Evolutionary conservation across 805 yeast species (phyloP).

Genomic region (Suhomyces vadensis): DNA sequence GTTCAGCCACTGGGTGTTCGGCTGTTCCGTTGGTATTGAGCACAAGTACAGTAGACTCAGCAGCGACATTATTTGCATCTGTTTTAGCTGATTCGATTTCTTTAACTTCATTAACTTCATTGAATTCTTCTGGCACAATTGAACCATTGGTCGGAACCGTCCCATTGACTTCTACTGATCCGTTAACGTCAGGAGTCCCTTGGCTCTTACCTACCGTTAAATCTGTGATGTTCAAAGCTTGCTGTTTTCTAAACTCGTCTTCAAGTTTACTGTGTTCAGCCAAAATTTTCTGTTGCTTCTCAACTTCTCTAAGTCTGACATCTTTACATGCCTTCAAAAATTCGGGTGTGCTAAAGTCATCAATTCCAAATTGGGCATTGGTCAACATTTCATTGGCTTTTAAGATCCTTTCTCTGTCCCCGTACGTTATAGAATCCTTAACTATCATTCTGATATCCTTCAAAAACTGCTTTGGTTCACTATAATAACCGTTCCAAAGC

Average conservation of each 20-base stretch:
- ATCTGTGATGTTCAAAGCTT: background rate
- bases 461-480: slow-evolving; percentile 87
- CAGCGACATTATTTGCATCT: too few species aligned
- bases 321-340: slow-evolving; percentile 76
- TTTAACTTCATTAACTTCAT: background rate
- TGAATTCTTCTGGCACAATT: background rate
- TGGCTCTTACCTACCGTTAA: background rate
- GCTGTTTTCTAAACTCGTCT: slow-evolving; percentile 19
- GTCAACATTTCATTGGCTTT: slow-evolving; percentile 94
- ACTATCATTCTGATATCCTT: slow-evolving; percentile 84
- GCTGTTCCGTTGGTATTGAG: background rate
- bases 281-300: slow-evolving; percentile 48
- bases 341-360: slow-evolving; percentile 76
- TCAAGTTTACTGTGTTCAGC: slow-evolving; percentile 33
- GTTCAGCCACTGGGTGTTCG: background rate
- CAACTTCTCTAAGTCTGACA: slow-evolving; percentile 63
- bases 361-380: slow-evolving; percentile 93
- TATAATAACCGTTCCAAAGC: slow-evolving; percentile 93
- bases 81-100: too few species aligned
- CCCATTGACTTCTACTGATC: background rate
- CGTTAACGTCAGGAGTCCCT: background rate
- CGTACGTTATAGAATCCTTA: slow-evolving; percentile 67
- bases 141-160: background rate
- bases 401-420: slow-evolving; percentile 79
- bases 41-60: too few species aligned